These are phyloP conservation scores for Aspergillus sclerotiicarbonarius DNA, from an alignment of 495 filamentous ascomycete genomes.

Conservation along the genomic window DNA sequence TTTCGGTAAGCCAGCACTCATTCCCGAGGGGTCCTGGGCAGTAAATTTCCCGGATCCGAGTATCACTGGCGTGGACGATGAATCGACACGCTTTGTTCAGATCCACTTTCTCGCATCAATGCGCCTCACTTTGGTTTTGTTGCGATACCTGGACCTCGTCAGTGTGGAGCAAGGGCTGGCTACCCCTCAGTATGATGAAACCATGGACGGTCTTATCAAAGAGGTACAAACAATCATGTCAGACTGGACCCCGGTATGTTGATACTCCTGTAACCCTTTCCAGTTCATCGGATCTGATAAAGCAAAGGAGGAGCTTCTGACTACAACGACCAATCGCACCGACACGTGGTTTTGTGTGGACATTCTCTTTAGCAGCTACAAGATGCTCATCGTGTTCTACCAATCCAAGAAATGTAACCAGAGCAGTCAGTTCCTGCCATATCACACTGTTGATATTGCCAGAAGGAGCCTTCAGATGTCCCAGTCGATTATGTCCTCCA, in stretches of 20 bases:
- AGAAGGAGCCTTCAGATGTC: constrained; percentile 6
- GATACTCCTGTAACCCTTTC: background rate
- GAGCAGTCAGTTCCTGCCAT: background rate
- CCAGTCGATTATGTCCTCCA: background rate
- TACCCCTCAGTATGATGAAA: constrained; percentile 7
- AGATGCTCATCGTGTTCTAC: constrained; percentile 21
- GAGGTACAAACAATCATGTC: constrained; percentile 19
- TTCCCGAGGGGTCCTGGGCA: constrained; percentile 18
- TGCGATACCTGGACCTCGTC: constrained; percentile 19
- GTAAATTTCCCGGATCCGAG: constrained; percentile 25
- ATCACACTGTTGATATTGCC: constrained; percentile 7
- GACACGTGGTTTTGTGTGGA: constrained; percentile 23
- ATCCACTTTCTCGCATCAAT: constrained; percentile 29
- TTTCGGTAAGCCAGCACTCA: constrained; percentile 19
- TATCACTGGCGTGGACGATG: constrained; percentile 18
- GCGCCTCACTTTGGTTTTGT: constrained; percentile 16
- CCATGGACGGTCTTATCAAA: constrained; percentile 10
- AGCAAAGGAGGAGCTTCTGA: constrained; percentile 17
- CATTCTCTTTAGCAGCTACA: constrained; percentile 21
- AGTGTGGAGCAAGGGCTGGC: background rate
- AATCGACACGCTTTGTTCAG: constrained; percentile 18
- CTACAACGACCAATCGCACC: constrained; percentile 14
- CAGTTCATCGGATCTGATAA: background rate
- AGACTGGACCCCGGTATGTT: constrained; percentile 17
- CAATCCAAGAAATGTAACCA: constrained; percentile 18